Evolutionary conservation across 2,329 filamentous ascomycete genomes (phyloP), one percentile per base, ranked within the genome.

Genomic region (Xylariomycetidae sp.): DNA sequence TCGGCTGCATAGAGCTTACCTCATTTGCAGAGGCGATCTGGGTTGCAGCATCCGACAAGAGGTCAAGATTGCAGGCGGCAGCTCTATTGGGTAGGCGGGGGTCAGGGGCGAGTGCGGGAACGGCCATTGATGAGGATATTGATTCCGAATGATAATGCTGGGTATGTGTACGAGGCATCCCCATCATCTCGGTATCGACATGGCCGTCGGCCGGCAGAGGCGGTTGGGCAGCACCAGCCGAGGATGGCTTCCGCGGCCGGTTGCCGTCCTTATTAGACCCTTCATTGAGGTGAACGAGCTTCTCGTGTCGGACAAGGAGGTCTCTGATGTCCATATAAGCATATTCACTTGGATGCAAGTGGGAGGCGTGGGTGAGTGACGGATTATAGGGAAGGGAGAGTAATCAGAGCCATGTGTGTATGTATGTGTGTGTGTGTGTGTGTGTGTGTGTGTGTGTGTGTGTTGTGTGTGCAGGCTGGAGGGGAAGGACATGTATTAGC

Each of bases 311-410:
- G 42, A 77, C 73, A 46, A 80, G 67, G 40, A 80, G 69, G 56
- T 80, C 76, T 46, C 75, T 80, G 62, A 74, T 77, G 61, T 77
- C 67, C 72, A 77, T 77, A 63, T 73, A 72, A 76, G 71, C 60
- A 62, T 62, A 49, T 52, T 51, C 50, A 50, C 54, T 48, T 38
- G 31, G 31, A 44, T 29, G 36, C 33, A 28, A 29, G 31, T 36
- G 25, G 26, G 40, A 35, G 34, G 45, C 41, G 38, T 27, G 33
- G 32, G 34, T 30, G 16, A 29, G 33, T 39, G 33, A 35, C 27
- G 31, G 23, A 45, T 41, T 25, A 38, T 44, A 40, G 36, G 34
- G 42, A 38, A 30, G 39, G 39, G 30, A 27, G 37, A 38, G 33
- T 31, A 27, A 26, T 41, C 40, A 45, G 32, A 35, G 28, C 37